Evolutionary conservation across 1,284 basidiomycete genomes (phyloP), one percentile per base, ranked within the genome.

Genomic region (Exobasidium rhododendri): DNA sequence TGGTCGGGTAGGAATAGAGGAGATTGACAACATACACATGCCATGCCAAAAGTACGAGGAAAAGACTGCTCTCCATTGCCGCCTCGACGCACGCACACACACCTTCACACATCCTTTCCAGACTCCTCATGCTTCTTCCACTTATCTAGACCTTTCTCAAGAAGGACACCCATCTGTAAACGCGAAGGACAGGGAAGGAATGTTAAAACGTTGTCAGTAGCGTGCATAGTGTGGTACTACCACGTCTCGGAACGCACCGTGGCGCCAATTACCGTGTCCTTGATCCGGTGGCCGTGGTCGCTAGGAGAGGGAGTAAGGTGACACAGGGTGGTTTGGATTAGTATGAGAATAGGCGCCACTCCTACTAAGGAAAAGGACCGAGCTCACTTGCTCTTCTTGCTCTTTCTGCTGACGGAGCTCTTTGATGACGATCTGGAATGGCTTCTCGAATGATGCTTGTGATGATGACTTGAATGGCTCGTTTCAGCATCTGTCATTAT

Each of bases 131-230:
- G 45, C 6, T 55, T 30, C 28, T 31, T 24, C 20, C 14, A 31
- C 53, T 55, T 55, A 14, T 55, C 53, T 14, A 55, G 32, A 11
- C 53, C 53, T 31, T 55, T 55, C 28, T 55, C 53, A 24, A 55
- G 17, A 5, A 55, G 17, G 11, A 29, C 53, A 22, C 53, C 53
- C 17, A 29, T 49, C 26, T 2, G 49, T 13, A n/a, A n/a, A n/a
- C n/a, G 31, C 11, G 49, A 13, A 26, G 31, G 20, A 3, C 26
- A 51, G 31, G 31, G 44, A 20, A 3, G 49, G 20, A 51, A 2
- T 51, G 49, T 20, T n/a, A 45, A 20, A 45, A 45, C 44, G 44
- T 45, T 45, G 20, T n/a, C n/a, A 20, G 44, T 20, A 20, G n/a
- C 20, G n/a, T 20, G n/a, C n/a, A 45, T 45, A n/a, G 44, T 45